phyloP scores from a whole-genome alignment of 1,139 yeast genomes.

The Candida tetrigidarum region DNA sequence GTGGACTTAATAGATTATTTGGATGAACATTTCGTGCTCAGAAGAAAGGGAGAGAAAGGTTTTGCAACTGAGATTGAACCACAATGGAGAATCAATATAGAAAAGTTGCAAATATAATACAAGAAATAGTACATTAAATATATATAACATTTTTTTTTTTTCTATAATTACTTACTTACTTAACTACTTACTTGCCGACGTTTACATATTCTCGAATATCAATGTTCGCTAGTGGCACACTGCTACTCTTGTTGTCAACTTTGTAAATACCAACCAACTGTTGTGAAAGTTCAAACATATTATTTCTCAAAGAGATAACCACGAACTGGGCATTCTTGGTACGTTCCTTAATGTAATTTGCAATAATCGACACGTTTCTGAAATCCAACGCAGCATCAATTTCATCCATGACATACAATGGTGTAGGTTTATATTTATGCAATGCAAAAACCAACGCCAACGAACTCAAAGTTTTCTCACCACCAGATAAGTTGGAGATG shows the following conservation, averaged over 20 bases:
- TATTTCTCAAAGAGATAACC: slow-evolving; percentile 92
- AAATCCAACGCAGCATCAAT: slow-evolving; percentile 99
- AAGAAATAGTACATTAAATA: too few species aligned
- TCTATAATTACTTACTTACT: too few species aligned
- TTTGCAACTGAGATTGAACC: slow-evolving; percentile 66
- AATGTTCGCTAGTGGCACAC: slow-evolving; percentile 67
- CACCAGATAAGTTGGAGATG: slow-evolving; percentile 94
- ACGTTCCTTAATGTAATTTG: slow-evolving; percentile 93
- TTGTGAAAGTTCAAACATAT: slow-evolving; percentile 96
- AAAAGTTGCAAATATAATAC: slow-evolving; percentile 9
- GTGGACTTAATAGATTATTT: slow-evolving; percentile 82
- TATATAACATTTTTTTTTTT: slow-evolving; percentile 20
- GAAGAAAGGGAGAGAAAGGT: slow-evolving; percentile 66
- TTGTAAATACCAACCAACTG: slow-evolving; percentile 96
- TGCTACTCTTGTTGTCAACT: slow-evolving; percentile 86
- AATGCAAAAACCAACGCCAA: slow-evolving; percentile 95
- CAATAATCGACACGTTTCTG: slow-evolving; percentile 95
- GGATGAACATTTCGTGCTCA: slow-evolving; percentile 67
- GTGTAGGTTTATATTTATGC: slow-evolving; percentile 96
- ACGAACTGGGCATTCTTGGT: slow-evolving; percentile 97
- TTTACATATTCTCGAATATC: slow-evolving; percentile 3
- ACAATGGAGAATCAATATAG: slow-evolving; percentile 44
- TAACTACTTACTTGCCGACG: background rate
- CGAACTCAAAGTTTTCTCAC: slow-evolving; percentile 95
- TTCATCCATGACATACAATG: slow-evolving; percentile 98